Percentiles rank a stretch among this genome's conserved stretches.
Evolutionary conservation across 1,284 basidiomycete species (phyloP).

Genomic region (Apiotrichum montevideense): DNA sequence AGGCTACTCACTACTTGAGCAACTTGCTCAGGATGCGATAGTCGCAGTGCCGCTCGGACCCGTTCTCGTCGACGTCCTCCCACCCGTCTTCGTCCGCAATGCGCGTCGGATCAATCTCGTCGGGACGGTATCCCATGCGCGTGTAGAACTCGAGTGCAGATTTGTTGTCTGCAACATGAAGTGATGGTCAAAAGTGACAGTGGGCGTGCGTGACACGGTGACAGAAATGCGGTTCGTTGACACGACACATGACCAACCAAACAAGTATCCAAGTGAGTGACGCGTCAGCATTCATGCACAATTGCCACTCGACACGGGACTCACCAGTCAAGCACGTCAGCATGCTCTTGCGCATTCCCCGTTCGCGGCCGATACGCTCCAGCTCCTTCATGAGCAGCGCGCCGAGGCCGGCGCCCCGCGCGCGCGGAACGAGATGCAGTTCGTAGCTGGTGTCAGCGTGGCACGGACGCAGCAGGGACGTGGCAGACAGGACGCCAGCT

Average conservation of each 20-base stretch:
- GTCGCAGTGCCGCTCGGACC: constrained; percentile 13
- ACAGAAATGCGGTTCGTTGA: too few species aligned
- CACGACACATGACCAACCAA: neutral
- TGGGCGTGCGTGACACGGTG: neutral
- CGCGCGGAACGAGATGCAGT: constrained; percentile 26
- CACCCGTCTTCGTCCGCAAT: constrained; percentile 26
- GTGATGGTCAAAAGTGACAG: neutral
- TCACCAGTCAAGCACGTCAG: constrained; percentile 42
- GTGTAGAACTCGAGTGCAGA: constrained; percentile 34
- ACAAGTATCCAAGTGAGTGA: neutral
- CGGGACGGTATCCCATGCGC: constrained; percentile 32
- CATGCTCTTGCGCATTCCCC: constrained; percentile 41
- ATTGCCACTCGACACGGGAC: constrained; percentile 3
- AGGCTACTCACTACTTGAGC: constrained; percentile 2
- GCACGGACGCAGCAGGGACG: neutral
- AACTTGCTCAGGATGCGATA: constrained; percentile 32
- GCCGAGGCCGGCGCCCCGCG: constrained; percentile 28
- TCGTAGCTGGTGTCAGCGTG: constrained; percentile 36
- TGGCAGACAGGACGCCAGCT: too few species aligned
- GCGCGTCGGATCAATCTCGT: constrained; percentile 43
- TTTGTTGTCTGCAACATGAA: constrained; percentile 24
- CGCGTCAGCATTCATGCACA: neutral
- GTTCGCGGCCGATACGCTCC: constrained; percentile 28
- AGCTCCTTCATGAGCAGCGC: constrained; percentile 28
- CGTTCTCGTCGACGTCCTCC: constrained; percentile 17